phyloP scores from a whole-genome alignment of 352 stramenopile species.

The Phytophthora citrophthora region DNA sequence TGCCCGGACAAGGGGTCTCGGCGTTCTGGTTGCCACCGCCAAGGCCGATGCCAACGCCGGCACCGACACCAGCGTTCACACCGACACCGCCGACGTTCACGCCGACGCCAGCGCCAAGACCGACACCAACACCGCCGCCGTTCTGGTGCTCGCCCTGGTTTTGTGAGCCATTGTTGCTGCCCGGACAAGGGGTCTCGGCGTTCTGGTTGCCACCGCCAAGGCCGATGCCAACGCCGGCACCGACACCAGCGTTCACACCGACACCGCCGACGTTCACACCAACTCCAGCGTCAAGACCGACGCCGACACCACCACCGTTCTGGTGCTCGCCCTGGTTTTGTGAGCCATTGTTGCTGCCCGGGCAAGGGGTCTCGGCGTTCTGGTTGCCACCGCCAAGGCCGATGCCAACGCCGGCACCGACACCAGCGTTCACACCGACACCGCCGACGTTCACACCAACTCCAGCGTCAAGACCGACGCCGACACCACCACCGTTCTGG shows the following conservation, averaged over 20 bases:
- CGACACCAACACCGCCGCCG: not conserved
- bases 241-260: no score
- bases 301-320: not conserved
- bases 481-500: not conserved
- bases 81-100: slow-evolving; percentile 5
- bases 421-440: not conserved
- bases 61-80: slow-evolving; percentile 1
- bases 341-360: no score
- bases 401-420: not conserved
- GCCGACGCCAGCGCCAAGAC: not conserved
- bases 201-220: not conserved
- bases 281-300: not conserved
- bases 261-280: no score
- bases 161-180: not conserved
- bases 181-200: not conserved
- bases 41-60: not conserved
- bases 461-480: not conserved
- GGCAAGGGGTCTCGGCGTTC: no score
- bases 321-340: no score
- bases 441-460: not conserved
- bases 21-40: no score
- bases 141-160: no score
- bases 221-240: no score
- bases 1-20: no score
- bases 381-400: no score